Evolutionary conservation across 2,329 filamentous ascomycete species (phyloP), one percentile per base, ranked within the genome.

Genomic region (Didymella pinodella): DNA sequence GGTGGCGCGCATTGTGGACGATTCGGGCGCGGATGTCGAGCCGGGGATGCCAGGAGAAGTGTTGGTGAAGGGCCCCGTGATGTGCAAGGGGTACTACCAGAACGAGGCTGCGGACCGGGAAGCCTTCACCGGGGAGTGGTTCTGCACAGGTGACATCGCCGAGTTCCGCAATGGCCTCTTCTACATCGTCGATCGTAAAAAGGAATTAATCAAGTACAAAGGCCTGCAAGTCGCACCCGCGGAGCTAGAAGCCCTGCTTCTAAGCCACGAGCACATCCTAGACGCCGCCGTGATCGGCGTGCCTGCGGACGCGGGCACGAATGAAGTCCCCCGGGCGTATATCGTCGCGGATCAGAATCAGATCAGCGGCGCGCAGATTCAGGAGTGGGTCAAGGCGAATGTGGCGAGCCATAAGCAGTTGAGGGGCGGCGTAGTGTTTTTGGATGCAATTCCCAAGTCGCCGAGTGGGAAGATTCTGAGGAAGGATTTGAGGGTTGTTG

Each of bases 161-260:
- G 67, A 67, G 40, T 76, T 77, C 50, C 59, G 68, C 16, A 67
- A 77, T 34, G 73, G 74, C 4, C 55, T 77, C 36, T 74, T 80
- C 48, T 81, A 81, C 43, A 78, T 82, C 45, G 75, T 81, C 1
- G 79, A 81, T 46, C 70, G 77, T 22, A 74, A 74, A 57, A 73
- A 81, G 68, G 78, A 82, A 57, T 68, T 82, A 8, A 82, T 83
- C 66, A 83, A 83, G 62, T 82, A 82, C 52, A 82, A 82, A 62
- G 82, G 81, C 1, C 69, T 82, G 32, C 81, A 83, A 68, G 80
- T 83, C 16, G 78, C 81, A 10, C 82, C 82, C 0, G 80, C 81
- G 0, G 82, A 83, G 57, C 69, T 84, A 1, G 81, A 83, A 68
- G 79, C 75, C 1, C 48, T 81, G 31, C 68, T 84, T 0, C 53